phyloP scores from a whole-genome alignment of 768 basidiomycete species.

The Termitomyces sp. region DNA sequence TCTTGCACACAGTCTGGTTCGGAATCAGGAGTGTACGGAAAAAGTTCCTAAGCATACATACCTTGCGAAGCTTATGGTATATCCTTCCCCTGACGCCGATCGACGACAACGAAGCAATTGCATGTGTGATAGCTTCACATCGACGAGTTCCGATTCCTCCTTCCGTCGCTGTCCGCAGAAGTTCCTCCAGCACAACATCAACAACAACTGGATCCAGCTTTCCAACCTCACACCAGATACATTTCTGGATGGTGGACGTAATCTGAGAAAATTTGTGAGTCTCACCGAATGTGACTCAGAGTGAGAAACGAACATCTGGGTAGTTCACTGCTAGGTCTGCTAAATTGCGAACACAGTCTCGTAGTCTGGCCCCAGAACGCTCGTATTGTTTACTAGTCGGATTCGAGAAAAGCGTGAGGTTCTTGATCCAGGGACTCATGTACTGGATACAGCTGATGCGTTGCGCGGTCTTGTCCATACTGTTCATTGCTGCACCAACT shows the following conservation, averaged over 20 bases:
- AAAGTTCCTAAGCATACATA: conserved; percentile 19
- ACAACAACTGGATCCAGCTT: conserved; percentile 62
- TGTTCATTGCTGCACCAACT: conserved; percentile 63
- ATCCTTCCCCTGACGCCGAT: conserved; percentile 76
- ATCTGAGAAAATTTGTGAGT: conserved; percentile 36
- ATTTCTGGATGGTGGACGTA: conserved; percentile 59
- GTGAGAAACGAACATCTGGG: conserved; percentile 47
- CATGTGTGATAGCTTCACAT: conserved; percentile 72
- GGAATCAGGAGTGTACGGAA: not conserved
- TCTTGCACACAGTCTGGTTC: conserved; percentile 64
- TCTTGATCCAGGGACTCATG: conserved; percentile 86
- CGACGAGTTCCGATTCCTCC: conserved; percentile 71
- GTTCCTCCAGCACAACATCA: conserved; percentile 74
- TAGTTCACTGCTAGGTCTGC: conserved; percentile 71
- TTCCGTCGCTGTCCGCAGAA: conserved; percentile 79
- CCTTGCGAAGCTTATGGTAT: conserved; percentile 76
- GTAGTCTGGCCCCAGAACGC: conserved; percentile 65
- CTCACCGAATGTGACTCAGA: not conserved
- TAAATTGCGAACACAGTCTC: conserved; percentile 77
- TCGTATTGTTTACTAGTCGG: conserved; percentile 66
- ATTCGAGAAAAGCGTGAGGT: conserved; percentile 66
- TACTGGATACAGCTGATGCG: conserved; percentile 76
- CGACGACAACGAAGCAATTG: conserved; percentile 68
- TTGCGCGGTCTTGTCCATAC: conserved; percentile 43
- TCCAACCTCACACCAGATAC: conserved; percentile 74